A percentile compares a stretch with the other conserved stretches of the same genome.
Conservation (phyloP, 345 rosid genomes). For the Arabidopsis suecica region DNA sequence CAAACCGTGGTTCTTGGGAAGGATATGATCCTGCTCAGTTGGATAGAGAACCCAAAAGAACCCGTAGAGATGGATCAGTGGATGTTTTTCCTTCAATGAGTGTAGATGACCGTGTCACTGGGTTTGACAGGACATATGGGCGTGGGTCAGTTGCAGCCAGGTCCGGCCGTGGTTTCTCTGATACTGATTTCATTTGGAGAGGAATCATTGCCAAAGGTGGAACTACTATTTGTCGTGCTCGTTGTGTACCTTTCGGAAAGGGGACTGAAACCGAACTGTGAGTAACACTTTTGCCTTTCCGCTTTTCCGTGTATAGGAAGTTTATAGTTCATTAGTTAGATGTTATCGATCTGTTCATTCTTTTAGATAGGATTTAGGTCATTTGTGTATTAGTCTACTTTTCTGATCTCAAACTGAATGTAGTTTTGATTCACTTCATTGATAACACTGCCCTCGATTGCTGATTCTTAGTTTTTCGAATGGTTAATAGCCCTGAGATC, state of each 20-base stretch:
- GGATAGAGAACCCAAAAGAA: slow-evolving; percentile 72
- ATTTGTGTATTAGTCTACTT: slow-evolving; percentile 7
- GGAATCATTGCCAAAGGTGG: slow-evolving; percentile 68
- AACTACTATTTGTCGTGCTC: slow-evolving; percentile 65
- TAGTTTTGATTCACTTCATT: slow-evolving; percentile 26
- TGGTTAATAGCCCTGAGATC: slow-evolving; percentile 74
- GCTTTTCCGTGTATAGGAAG: slow-evolving; percentile 7
- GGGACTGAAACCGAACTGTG: slow-evolving; percentile 57
- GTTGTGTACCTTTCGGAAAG: slow-evolving; percentile 61
- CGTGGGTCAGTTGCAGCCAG: slow-evolving; percentile 55
- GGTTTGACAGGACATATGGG: slow-evolving; percentile 53
- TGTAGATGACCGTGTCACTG: slow-evolving; percentile 59
- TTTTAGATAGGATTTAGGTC: slow-evolving; percentile 27
- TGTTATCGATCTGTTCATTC: slow-evolving; percentile 16
- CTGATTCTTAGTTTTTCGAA: slow-evolving; percentile 40
- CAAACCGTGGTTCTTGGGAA: slow-evolving; percentile 74
- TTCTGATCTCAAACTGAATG: slow-evolving; percentile 20
- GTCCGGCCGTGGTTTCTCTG: slow-evolving; percentile 46
- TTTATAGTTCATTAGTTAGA: background rate
- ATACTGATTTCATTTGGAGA: slow-evolving; percentile 66
- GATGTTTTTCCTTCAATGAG: slow-evolving; percentile 59
- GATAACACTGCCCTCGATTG: slow-evolving; percentile 6
- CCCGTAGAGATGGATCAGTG: slow-evolving; percentile 63
- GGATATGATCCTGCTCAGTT: slow-evolving; percentile 61
- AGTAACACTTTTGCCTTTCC: slow-evolving; percentile 43